phyloP scores from a whole-genome alignment of 2,329 filamentous ascomycete genomes.

The Neoscytalidium dimidiatum region DNA sequence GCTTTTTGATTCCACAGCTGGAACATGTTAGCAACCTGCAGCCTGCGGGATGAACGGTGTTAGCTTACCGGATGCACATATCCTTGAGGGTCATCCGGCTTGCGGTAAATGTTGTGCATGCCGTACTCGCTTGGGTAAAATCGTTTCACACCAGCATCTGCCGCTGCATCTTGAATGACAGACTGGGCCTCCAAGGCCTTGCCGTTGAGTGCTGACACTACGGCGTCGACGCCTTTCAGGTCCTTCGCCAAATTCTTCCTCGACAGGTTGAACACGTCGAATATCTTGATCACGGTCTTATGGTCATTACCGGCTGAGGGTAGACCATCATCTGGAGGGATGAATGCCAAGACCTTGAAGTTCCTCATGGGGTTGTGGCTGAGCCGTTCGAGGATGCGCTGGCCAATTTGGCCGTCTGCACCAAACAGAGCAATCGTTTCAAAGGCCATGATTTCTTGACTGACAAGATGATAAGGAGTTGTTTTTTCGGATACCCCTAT shows the following conservation, averaged over 20 bases:
- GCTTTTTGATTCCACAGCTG: conserved; percentile 3
- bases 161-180: conserved; percentile 29
- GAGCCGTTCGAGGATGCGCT: conserved; percentile 21
- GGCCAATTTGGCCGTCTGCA: conserved; percentile 24
- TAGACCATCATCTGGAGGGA: conserved; percentile 14
- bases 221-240: conserved; percentile 26
- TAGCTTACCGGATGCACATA: conserved; percentile 26
- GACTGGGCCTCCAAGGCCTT: conserved; percentile 24
- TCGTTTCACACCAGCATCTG: conserved; percentile 28
- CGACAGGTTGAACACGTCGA: conserved; percentile 22
- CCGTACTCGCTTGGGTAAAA: conserved; percentile 32
- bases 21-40: background rate
- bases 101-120: conserved; percentile 29
- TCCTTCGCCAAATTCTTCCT: conserved; percentile 20
- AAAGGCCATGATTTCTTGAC: conserved; percentile 9
- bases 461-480: background rate
- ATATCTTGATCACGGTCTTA: conserved; percentile 21
- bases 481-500: background rate
- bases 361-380: conserved; percentile 1
- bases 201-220: conserved; percentile 29
- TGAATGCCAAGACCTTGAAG: conserved; percentile 23
- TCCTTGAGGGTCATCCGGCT: conserved; percentile 23
- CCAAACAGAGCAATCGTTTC: conserved; percentile 22
- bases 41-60: background rate
- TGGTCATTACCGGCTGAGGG: background rate